Percentiles rank a stretch among this genome's conserved stretches.
phyloP scores from a whole-genome alignment of 1,284 basidiomycete genomes.

The Sporisorium exsertum region DNA sequence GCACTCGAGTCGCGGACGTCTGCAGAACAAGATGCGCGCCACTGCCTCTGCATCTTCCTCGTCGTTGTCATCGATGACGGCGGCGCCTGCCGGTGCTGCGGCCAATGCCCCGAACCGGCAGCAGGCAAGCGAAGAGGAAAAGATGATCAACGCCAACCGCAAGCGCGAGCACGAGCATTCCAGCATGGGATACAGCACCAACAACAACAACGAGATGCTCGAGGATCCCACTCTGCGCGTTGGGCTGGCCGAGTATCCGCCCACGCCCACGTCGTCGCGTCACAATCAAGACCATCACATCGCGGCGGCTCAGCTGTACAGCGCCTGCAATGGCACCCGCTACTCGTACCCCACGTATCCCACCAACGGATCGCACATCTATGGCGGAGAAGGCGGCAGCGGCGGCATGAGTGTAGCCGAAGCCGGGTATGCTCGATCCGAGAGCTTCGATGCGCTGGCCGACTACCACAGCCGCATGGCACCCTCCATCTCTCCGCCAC shows the following conservation, averaged over 20 bases:
- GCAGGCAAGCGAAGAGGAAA: neutral
- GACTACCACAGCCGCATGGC: conserved; percentile 18
- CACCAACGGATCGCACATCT: conserved; percentile 8
- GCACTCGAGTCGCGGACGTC: conserved; percentile 30
- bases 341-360: conserved; percentile 18
- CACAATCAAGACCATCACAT: conserved; percentile 44
- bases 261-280: conserved; percentile 7
- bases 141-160: neutral
- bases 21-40: conserved; percentile 35
- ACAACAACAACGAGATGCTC: conserved; percentile 17
- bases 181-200: neutral
- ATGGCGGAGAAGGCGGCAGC: neutral
- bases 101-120: neutral
- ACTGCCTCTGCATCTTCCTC: conserved; percentile 9
- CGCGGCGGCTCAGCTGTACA: conserved; percentile 38
- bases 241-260: conserved; percentile 29
- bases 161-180: conserved; percentile 17
- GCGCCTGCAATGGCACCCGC: conserved; percentile 20
- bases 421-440: conserved; percentile 6
- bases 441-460: conserved; percentile 6
- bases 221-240: conserved; percentile 38
- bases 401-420: conserved; percentile 7
- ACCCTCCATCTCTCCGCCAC: conserved; percentile 28
- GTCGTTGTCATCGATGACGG: neutral
- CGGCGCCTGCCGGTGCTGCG: neutral